Evolutionary conservation across 2,329 filamentous ascomycete species (phyloP).

Genomic region (Aspergillus bombycis): DNA sequence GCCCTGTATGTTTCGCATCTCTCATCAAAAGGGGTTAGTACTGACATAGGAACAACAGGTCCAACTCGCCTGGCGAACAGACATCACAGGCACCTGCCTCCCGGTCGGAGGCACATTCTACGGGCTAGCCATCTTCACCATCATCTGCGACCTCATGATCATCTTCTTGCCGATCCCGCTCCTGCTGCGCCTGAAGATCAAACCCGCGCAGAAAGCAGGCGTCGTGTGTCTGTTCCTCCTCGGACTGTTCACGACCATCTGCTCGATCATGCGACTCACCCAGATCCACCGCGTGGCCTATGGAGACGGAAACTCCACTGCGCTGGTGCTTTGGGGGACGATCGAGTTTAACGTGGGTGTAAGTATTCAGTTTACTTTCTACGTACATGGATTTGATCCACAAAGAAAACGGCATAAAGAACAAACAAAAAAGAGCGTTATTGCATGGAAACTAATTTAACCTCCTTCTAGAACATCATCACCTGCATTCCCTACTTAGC

Average conservation of each 20-base stretch:
- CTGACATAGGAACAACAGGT: background rate
- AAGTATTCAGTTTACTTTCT: slow-evolving; percentile 14
- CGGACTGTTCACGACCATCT: slow-evolving; percentile 59
- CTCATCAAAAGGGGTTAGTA: background rate
- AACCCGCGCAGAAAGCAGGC: slow-evolving; percentile 52
- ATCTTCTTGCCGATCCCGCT: slow-evolving; percentile 56
- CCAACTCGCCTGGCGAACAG: background rate
- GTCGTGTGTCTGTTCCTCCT: slow-evolving; percentile 57
- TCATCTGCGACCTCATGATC: slow-evolving; percentile 55
- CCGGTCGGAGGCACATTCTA: slow-evolving; percentile 55
- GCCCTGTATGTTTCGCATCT: background rate
- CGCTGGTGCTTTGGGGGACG: slow-evolving; percentile 60
- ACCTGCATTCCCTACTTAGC: slow-evolving; percentile 38
- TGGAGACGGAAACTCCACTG: slow-evolving; percentile 59
- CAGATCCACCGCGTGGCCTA: slow-evolving; percentile 56
- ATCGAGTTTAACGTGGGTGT: slow-evolving; percentile 63
- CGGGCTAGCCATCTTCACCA: slow-evolving; percentile 56
- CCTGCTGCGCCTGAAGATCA: slow-evolving; percentile 54
- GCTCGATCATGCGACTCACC: slow-evolving; percentile 56
- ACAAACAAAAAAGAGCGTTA: background rate
- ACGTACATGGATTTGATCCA: too few species aligned
- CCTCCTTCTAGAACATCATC: slow-evolving; percentile 33
- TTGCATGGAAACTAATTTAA: background rate
- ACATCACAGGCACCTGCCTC: slow-evolving; percentile 48
- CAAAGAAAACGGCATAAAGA: background rate